Percentiles rank a stretch among this genome's conserved stretches.
These are phyloP conservation scores for Lactifluus piperatus DNA, from an alignment of 768 basidiomycete genomes.

Conservation along the genomic window DNA sequence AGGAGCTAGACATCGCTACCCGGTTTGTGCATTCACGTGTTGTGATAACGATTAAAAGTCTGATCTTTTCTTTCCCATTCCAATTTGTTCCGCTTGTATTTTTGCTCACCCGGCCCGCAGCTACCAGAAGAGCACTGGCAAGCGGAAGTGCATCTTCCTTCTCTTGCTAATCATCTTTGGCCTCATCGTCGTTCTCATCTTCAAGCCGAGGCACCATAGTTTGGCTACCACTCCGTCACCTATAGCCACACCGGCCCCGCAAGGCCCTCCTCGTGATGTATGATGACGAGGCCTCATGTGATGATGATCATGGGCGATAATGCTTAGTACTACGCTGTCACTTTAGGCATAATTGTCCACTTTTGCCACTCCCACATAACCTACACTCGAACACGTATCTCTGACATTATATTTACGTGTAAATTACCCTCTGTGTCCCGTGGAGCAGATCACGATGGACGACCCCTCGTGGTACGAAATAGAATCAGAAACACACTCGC, in stretches of 20 bases:
- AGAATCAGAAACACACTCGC: slow-evolving; percentile 10
- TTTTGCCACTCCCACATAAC: background rate
- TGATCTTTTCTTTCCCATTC: slow-evolving; percentile 3
- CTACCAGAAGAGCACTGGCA: slow-evolving; percentile 91
- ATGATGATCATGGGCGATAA: background rate
- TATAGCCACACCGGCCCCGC: slow-evolving; percentile 21
- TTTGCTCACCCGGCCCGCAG: slow-evolving; percentile 31
- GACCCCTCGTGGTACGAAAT: slow-evolving; percentile 1
- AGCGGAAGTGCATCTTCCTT: slow-evolving; percentile 89
- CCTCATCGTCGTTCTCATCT: slow-evolving; percentile 78
- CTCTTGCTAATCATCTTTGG: slow-evolving; percentile 85
- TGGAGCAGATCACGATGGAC: slow-evolving; percentile 1
- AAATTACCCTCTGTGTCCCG: background rate
- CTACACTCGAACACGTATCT: slow-evolving; percentile 10
- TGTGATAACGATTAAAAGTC: slow-evolving; percentile 10
- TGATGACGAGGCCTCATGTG: background rate
- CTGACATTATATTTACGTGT: slow-evolving; percentile 15
- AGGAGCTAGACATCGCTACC: slow-evolving; percentile 76
- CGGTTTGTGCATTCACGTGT: slow-evolving; percentile 39
- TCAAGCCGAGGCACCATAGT: slow-evolving; percentile 70
- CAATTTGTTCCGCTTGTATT: background rate
- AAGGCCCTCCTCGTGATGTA: background rate
- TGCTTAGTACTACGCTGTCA: background rate
- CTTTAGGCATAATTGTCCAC: background rate
- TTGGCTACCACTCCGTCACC: slow-evolving; percentile 25